These are phyloP conservation scores for Yamadazyma kitorensis DNA, from an alignment of 805 yeast genomes.

Conservation along the genomic window DNA sequence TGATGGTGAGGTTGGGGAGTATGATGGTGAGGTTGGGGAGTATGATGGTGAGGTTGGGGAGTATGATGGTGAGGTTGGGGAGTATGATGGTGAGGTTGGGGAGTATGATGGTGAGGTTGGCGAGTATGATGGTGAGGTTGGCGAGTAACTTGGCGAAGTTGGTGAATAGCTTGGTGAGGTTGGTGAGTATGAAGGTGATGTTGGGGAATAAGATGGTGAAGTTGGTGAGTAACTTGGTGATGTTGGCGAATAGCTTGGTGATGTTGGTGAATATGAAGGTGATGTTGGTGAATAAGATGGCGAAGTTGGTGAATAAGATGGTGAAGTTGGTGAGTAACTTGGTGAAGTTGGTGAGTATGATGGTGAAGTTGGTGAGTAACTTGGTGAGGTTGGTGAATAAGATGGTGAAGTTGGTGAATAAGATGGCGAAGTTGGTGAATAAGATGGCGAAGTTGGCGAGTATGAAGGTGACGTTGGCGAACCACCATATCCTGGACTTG, in stretches of 20 bases:
- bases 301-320: constrained; percentile 56
- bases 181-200: constrained; percentile 61
- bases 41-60: constrained; percentile 75
- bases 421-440: constrained; percentile 67
- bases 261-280: constrained; percentile 76
- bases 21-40: constrained; percentile 48
- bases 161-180: constrained; percentile 74
- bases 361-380: constrained; percentile 78
- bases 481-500: constrained; percentile 54
- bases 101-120: constrained; percentile 73
- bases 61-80: constrained; percentile 70
- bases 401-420: constrained; percentile 75
- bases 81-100: constrained; percentile 76
- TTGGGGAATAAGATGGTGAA: constrained; percentile 56
- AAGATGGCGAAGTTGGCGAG: constrained; percentile 62
- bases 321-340: constrained; percentile 68
- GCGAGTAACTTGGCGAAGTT: constrained; percentile 60
- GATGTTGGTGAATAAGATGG: constrained; percentile 66
- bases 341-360: constrained; percentile 53
- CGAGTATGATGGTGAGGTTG: constrained; percentile 62
- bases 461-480: constrained; percentile 59
- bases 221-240: constrained; percentile 66
- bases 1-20: constrained; percentile 72
- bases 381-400: constrained; percentile 78
- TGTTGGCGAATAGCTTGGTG: constrained; percentile 55